Evolutionary conservation across 257 asterid species (phyloP), one percentile per base, ranked within the genome.

Genomic region (Rubia yunnanensis): DNA sequence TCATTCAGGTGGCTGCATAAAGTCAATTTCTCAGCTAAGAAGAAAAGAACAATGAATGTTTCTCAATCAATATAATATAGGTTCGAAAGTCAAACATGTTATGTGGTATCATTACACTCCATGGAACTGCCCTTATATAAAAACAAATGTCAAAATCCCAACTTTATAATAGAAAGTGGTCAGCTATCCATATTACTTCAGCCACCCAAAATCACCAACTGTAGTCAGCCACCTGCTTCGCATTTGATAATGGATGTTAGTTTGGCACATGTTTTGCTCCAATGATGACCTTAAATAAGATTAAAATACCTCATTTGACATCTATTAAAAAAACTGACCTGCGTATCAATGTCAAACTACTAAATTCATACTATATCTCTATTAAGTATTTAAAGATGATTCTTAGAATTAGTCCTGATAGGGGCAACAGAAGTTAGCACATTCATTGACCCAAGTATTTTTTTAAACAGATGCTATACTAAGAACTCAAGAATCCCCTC

Each of bases 201-300:
- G 71, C 70, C 49, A 22, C 50, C 20, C 52, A 60, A 71, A 17
- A 55, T 65, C 61, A 54, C 36, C 30, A 60, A 27, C 58, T 28
- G 34, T 30, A 17, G 62, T 69, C 30, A 50, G 48, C 50, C 26
- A 36, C 15, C 32, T 61, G 27, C 26, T 35, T 49, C 32, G 22
- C 22, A 48, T 26, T 52, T 70, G 64, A 62, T 17, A 35, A 8
- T 26, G 27, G 22, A 38, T 61, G 58, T 35, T 26, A 36, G n/a
- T 62, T 62, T 52, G 65, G 71, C 34, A 39, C 28, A 50, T 54
- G 35, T 56, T 36, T 64, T 26, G 59, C 72, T 27, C 44, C 46
- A 56, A 41, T 34, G 13, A 35, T 26, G 23, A 67, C 64, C 13
- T 31, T 34, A 60, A 58, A 58, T 26, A 58, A 60, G 35, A 60